Base-by-base conservation (phyloP, 495 filamentous ascomycete genomes). In the Penicillium lividum region DNA sequence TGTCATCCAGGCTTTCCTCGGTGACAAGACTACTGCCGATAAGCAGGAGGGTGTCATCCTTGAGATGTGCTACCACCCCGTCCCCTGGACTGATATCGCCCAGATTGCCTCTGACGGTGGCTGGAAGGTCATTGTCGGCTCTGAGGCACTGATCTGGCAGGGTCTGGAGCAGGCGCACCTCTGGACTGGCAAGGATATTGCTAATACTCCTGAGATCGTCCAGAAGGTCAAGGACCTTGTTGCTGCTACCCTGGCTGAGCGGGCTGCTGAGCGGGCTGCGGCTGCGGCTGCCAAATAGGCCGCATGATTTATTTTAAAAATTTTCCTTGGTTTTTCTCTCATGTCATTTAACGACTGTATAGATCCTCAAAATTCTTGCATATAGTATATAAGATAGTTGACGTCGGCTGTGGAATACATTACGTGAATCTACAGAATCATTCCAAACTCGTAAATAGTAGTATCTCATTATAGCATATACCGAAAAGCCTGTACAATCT, bases 51-150 rank as follows among this genome's bases (percentile, higher is more conserved):
- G 88, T 9, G 82, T 82, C 7, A 84, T 92, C 38, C 69, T 90
- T 60, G 89, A 92, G 73, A 91, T 92, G 88, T 90, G 87, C 75
- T 91, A 92, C 67, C 87, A 90, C 65, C 88, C 88, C 1, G 72
- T 75, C 42, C 86, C 86, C 0, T 83, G 82, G 70, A 92, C 88
- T 0, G 79, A 79, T 59, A 82, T 91, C 52, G 84, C 79, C 5
- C 71, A 72, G 54, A 60, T 88, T 30, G 81, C 83, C 22, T 74
- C 81, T 53, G 69, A 69, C 3, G 75, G 76, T 15, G 85, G 87
- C 7, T 91, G 88, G 88, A 77, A 84, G 70, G 83, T 90, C 10
- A 85, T 91, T 49, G 64, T 84, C 22, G 88, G 88, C 0, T 86
- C 84, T 0, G 88, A 90, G 72, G 85, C 87, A 1, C 71, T 92